Percentiles rank a stretch among this genome's conserved stretches.
Conservation (phyloP, 495 filamentous ascomycete genomes). For the Pseudoneurospora amorphoporcata region DNA sequence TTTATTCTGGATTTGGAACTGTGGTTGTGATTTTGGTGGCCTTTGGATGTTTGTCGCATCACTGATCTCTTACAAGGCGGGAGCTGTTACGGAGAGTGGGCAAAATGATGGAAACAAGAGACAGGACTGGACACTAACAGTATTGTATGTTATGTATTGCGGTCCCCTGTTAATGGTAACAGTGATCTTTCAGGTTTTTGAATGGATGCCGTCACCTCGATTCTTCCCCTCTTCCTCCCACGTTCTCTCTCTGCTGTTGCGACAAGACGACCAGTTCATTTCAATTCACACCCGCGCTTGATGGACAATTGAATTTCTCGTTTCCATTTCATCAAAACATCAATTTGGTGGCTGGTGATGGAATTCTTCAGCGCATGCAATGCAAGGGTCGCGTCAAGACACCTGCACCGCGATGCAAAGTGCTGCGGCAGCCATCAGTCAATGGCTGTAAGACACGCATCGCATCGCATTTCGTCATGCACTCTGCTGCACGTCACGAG, state of each 20-base stretch:
- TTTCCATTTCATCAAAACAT: not conserved
- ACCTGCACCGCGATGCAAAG: not conserved
- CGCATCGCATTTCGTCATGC: not conserved
- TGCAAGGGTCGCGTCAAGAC: not conserved
- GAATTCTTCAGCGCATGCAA: not conserved
- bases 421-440: not conserved
- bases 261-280: not conserved
- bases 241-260: not conserved
- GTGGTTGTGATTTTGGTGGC: not conserved
- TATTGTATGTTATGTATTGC: not conserved
- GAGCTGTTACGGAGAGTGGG: not conserved
- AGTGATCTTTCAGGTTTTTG: not conserved
- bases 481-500: not conserved
- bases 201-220: not conserved
- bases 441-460: not conserved
- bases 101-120: not conserved
- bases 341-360: not conserved
- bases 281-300: not conserved
- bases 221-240: not conserved
- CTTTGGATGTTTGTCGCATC: not conserved
- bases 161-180: no score
- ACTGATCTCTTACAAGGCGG: not conserved
- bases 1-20: not conserved
- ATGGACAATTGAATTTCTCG: not conserved
- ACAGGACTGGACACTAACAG: not conserved